phyloP scores from a whole-genome alignment of 257 asterid genomes.

The Mentha longifolia region DNA sequence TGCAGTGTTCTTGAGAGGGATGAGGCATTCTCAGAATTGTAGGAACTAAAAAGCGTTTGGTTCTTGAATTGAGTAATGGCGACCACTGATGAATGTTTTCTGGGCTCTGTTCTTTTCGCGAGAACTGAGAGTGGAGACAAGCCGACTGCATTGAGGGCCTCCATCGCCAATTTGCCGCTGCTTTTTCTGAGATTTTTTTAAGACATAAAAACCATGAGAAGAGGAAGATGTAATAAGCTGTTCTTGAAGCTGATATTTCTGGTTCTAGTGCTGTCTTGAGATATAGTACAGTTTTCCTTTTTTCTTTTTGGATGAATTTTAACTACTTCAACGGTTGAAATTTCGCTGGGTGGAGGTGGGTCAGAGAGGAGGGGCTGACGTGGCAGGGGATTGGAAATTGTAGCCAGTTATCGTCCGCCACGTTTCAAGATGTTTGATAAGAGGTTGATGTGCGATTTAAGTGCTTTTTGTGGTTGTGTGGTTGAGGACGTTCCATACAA shows the following conservation, averaged over 20 bases:
- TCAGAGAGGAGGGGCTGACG: conserved; percentile 32
- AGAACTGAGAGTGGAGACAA: conserved; percentile 78
- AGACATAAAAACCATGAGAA: conserved; percentile 31
- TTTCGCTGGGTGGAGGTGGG: conserved; percentile 23
- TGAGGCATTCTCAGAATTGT: neutral
- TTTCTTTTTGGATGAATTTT: neutral
- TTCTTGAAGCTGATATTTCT: conserved; percentile 29
- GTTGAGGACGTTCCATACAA: conserved; percentile 42
- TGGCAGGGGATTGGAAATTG: conserved; percentile 34
- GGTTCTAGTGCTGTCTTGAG: neutral
- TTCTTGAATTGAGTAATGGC: conserved; percentile 48
- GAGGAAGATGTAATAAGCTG: conserved; percentile 25
- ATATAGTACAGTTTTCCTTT: neutral
- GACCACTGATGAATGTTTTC: conserved; percentile 43
- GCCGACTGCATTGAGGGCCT: conserved; percentile 79
- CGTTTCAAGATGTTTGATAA: conserved; percentile 46
- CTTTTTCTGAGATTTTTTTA: conserved; percentile 18
- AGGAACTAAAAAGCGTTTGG: conserved; percentile 32
- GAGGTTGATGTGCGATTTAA: conserved; percentile 29
- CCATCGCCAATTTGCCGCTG: conserved; percentile 51
- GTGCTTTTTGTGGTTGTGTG: conserved; percentile 47
- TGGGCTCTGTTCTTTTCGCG: conserved; percentile 61
- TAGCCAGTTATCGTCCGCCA: conserved; percentile 50
- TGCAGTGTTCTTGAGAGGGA: conserved; percentile 48
- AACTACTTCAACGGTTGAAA: conserved; percentile 28